These are phyloP conservation scores for Cladosporium halotolerans DNA, from an alignment of 2,329 filamentous ascomycete species.

Conservation along the genomic window DNA sequence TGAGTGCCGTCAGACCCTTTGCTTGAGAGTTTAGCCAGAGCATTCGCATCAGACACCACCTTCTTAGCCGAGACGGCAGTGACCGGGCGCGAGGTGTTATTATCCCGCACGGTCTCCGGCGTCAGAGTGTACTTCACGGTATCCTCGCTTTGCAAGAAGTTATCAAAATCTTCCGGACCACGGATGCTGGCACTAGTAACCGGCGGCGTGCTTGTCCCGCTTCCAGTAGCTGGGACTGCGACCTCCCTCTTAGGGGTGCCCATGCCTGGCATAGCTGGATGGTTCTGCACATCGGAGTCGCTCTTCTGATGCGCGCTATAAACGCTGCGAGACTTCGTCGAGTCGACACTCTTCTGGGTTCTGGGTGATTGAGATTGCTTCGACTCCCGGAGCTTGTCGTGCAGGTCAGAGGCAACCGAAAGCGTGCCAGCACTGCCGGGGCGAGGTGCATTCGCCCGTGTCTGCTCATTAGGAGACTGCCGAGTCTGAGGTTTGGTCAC, in stretches of 20 bases:
- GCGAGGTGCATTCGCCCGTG: neutral
- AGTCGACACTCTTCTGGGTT: neutral
- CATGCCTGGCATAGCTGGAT: conserved; percentile 24
- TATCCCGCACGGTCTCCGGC: conserved; percentile 40
- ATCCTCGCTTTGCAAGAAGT: conserved; percentile 41
- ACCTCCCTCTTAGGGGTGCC: conserved; percentile 15
- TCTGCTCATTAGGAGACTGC: conserved; percentile 4
- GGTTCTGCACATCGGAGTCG: conserved; percentile 19
- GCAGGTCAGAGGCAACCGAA: neutral
- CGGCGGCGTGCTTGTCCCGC: conserved; percentile 9
- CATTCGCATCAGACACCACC: neutral
- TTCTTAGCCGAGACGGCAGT: neutral
- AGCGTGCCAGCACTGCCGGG: neutral
- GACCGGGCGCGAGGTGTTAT: conserved; percentile 18
- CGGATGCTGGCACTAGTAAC: conserved; percentile 29
- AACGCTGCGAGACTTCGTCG: neutral
- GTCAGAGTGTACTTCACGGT: conserved; percentile 47
- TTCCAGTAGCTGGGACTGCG: neutral
- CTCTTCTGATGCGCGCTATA: neutral
- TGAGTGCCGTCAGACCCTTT: neutral
- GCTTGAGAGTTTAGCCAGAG: neutral
- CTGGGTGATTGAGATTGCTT: neutral
- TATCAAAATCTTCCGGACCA: conserved; percentile 40
- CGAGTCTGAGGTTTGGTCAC: neutral
- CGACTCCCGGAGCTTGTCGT: neutral